Evolutionary conservation across 371 early-diverging fungal genomes (phyloP).

Genomic region (Zychaea mexicana): DNA sequence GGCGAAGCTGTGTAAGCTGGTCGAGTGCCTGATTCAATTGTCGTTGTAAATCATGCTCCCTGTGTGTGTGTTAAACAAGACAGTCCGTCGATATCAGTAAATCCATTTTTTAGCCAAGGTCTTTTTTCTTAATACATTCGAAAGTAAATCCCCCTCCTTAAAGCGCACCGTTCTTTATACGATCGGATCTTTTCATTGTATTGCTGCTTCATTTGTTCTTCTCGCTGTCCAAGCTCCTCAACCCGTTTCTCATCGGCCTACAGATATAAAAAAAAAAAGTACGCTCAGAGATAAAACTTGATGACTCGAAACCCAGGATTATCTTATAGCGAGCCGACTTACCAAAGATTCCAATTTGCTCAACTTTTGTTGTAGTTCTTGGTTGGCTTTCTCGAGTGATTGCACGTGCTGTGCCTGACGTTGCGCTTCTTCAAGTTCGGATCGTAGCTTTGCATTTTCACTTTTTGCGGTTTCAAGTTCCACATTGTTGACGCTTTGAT

Average conservation of each 20-base stretch:
- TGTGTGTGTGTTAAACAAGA: slow-evolving; percentile 10
- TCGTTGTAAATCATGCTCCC: slow-evolving; percentile 83
- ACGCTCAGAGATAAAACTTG: too few relatives aligned
- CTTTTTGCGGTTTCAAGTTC: slow-evolving; percentile 50
- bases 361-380: slow-evolving; percentile 57
- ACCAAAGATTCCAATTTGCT: slow-evolving; percentile 49
- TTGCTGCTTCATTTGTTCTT: slow-evolving; percentile 67
- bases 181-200: slow-evolving; percentile 76
- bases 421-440: slow-evolving; percentile 53
- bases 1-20: slow-evolving; percentile 68
- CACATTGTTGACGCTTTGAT: slow-evolving; percentile 58
- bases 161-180: slow-evolving; percentile 74
- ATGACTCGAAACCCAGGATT: too few relatives aligned
- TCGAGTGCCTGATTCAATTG: slow-evolving; percentile 83
- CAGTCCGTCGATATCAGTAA: not conserved
- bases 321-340: slow-evolving; percentile 2
- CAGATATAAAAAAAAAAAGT: not conserved
- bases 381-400: slow-evolving; percentile 51
- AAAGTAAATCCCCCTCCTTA: not conserved
- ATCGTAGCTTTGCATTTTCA: slow-evolving; percentile 59
- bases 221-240: slow-evolving; percentile 56
- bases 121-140: not conserved
- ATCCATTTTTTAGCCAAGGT: not conserved
- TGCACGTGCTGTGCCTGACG: slow-evolving; percentile 39
- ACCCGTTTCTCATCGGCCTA: slow-evolving; percentile 63